Base-by-base conservation (phyloP, 2,329 filamentous ascomycete species). In the Fusarium sp. region DNA sequence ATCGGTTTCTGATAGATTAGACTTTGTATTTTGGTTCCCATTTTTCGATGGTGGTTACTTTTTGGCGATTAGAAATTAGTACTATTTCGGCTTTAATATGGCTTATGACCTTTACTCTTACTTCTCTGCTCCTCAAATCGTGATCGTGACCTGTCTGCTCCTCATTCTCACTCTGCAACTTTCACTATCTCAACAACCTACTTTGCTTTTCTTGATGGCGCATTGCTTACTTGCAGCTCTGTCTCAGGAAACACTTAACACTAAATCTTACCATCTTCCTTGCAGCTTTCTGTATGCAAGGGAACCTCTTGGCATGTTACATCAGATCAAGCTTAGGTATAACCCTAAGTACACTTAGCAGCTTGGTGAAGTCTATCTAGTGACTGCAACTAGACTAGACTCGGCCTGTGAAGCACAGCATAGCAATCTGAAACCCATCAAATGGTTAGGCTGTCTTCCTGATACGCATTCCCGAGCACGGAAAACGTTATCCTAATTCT, bases 31-130 rank as follows among this genome's bases (percentile, higher is more conserved):
- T 52, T 40, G 15, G 32, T 10, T 34, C 49, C 66, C 62, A 66
- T 38, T 59, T 58, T 52, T 57, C 55, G 59, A 70, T 72, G 70
- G 60, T 71, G 70, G 63, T 71, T 62, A 20, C 52, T 55, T 46
- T 68, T 72, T 62, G 69, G 66, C 54, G 58, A 62, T 72, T 72
- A 72, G 70, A 56, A 60, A 71, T 59, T 40, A 47, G 53, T 70
- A 72, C 69, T 62, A 70, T 72, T 65, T 62, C 58, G 66, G 66
- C 67, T 72, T 67, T 72, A 70, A 70, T 72, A 70, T 58, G 56
- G 60, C 52, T 72, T 67, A 58, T 70, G 62, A 66, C 58, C 34
- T 43, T 65, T 53, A 44, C 34, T 61, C 45, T 43, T 38, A 38
- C 38, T 4, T 34, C 10, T 38, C 24, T 11, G 24, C 13, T 22